These are phyloP conservation scores for Fusarium sp. DNA, from an alignment of 2,329 filamentous ascomycete species.

Conservation along the genomic window DNA sequence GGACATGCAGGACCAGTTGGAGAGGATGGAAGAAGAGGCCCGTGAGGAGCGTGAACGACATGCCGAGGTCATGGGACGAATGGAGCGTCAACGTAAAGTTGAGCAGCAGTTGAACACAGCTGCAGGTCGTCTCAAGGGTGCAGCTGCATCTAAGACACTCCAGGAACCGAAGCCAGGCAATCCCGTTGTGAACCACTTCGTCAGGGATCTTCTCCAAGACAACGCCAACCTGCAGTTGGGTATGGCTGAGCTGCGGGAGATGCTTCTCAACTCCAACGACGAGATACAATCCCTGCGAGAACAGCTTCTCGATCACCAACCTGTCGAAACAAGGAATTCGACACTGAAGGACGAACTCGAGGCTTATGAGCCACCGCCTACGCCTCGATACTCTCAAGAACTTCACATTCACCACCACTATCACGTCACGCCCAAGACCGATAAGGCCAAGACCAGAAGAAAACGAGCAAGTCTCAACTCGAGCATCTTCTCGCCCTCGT, in stretches of 20 bases:
- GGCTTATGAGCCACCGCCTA: slow-evolving; percentile 52
- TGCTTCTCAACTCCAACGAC: slow-evolving; percentile 91
- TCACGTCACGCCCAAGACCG: slow-evolving; percentile 74
- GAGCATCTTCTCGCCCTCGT: slow-evolving; percentile 69
- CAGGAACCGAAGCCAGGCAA: slow-evolving; percentile 68
- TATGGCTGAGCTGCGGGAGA: slow-evolving; percentile 89
- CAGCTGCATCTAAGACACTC: slow-evolving; percentile 76
- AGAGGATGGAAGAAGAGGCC: slow-evolving; percentile 87
- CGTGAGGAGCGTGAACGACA: slow-evolving; percentile 84
- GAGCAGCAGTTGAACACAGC: slow-evolving; percentile 85
- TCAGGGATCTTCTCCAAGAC: slow-evolving; percentile 93
- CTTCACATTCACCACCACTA: slow-evolving; percentile 97
- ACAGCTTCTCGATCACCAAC: slow-evolving; percentile 83
- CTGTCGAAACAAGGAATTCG: slow-evolving; percentile 59
- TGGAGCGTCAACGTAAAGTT: slow-evolving; percentile 85
- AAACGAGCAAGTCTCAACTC: slow-evolving; percentile 74
- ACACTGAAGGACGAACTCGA: slow-evolving; percentile 80
- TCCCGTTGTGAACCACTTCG: slow-evolving; percentile 91
- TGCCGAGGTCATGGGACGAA: slow-evolving; percentile 80
- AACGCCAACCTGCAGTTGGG: slow-evolving; percentile 94
- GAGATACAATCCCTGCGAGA: slow-evolving; percentile 90
- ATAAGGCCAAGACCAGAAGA: slow-evolving; percentile 74
- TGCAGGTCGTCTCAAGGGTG: slow-evolving; percentile 82
- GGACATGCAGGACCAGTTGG: slow-evolving; percentile 86
- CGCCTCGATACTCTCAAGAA: slow-evolving; percentile 68